Conservation (phyloP, 2,329 filamentous ascomycete genomes). For the Teratosphaeria viscida region DNA sequence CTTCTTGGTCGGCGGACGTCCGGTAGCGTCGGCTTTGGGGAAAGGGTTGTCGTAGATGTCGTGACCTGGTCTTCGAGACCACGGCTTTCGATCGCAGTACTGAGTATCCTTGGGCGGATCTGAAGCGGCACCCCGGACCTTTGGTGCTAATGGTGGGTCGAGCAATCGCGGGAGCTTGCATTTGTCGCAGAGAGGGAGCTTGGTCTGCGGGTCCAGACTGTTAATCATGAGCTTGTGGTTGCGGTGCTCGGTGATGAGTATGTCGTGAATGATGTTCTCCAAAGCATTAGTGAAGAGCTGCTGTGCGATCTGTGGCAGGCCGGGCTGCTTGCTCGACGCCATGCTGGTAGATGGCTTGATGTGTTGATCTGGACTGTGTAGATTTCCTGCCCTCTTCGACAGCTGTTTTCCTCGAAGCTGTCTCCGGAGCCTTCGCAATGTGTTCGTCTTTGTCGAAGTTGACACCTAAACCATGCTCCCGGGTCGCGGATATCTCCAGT, state of each 20-base stretch:
- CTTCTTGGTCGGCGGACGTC: conserved; percentile 52
- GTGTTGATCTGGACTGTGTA: neutral
- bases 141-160: conserved; percentile 51
- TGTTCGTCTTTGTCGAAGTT: neutral
- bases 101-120: conserved; percentile 35
- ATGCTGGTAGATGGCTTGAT: neutral
- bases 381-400: neutral
- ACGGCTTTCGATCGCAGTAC: conserved; percentile 72
- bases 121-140: conserved; percentile 21
- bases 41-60: conserved; percentile 79
- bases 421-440: neutral
- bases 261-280: conserved; percentile 66
- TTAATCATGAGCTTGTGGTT: conserved; percentile 70
- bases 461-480: neutral
- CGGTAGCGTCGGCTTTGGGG: conserved; percentile 54
- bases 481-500: too few species aligned
- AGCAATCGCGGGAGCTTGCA: conserved; percentile 66
- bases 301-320: conserved; percentile 33
- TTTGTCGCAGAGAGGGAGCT: conserved; percentile 61
- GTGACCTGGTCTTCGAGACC: conserved; percentile 63
- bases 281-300: conserved; percentile 63
- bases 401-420: neutral
- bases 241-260: conserved; percentile 63
- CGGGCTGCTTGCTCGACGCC: neutral
- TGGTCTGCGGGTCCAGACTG: conserved; percentile 59